phyloP scores from a whole-genome alignment of 192 early-diverging fungal species.

The Coemansia sp. region DNA sequence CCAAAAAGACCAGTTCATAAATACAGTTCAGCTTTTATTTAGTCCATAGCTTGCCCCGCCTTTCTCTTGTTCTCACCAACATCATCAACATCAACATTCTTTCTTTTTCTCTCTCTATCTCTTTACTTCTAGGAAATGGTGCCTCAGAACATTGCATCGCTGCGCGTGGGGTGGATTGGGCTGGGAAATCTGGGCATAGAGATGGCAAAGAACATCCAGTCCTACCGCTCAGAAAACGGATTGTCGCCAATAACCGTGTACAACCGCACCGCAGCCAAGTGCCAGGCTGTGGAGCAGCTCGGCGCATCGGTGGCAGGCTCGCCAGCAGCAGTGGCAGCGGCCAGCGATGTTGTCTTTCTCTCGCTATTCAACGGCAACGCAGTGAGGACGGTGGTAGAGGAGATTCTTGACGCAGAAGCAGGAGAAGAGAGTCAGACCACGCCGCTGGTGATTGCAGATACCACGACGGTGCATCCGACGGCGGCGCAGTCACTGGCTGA shows the following conservation, averaged over 20 bases:
- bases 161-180: slow-evolving; percentile 61
- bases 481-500: slow-evolving; percentile 31
- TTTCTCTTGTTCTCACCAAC: not conserved
- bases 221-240: slow-evolving; percentile 32
- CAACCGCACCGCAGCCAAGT: slow-evolving; percentile 63
- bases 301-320: slow-evolving; percentile 48
- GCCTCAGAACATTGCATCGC: not conserved
- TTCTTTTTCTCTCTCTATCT: not conserved
- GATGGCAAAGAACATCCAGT: slow-evolving; percentile 66
- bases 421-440: not conserved
- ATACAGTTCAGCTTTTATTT: too few species aligned
- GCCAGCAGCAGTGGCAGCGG: slow-evolving; percentile 36
- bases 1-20: too few species aligned
- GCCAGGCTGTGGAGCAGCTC: slow-evolving; percentile 29
- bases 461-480: slow-evolving; percentile 60
- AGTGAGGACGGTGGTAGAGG: slow-evolving; percentile 47
- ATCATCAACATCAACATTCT: not conserved
- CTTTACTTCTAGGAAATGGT: not conserved
- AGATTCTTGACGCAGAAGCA: slow-evolving; percentile 35
- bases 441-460: slow-evolving; percentile 58
- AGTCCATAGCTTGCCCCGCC: too few species aligned
- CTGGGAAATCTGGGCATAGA: slow-evolving; percentile 64
- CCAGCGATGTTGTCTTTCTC: slow-evolving; percentile 62
- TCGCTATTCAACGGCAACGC: slow-evolving; percentile 64
- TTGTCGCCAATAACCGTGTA: slow-evolving; percentile 57